phyloP scores from a whole-genome alignment of 208 protist genomes.

The Ichthyophonus hoferi region DNA sequence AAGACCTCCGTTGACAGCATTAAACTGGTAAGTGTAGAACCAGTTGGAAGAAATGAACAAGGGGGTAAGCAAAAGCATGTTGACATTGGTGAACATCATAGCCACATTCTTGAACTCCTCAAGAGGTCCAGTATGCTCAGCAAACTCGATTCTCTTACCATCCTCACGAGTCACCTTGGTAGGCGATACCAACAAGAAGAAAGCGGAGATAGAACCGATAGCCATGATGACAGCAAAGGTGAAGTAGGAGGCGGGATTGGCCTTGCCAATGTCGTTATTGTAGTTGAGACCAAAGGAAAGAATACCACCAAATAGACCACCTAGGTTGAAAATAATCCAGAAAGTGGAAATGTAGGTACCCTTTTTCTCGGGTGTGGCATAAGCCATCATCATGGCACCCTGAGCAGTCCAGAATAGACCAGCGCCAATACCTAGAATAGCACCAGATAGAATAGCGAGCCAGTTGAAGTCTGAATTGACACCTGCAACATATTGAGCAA shows the following conservation, averaged over 20 bases:
- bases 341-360: no score
- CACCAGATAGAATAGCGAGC: background rate
- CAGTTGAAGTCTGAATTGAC: background rate
- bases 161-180: background rate
- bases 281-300: slow-evolving; percentile 1
- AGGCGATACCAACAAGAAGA: background rate
- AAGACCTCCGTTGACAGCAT: slow-evolving; percentile 7
- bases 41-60: slow-evolving; percentile 7
- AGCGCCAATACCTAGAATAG: slow-evolving; percentile 25
- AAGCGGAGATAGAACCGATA: background rate
- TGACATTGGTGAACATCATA: background rate
- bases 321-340: slow-evolving; percentile 30
- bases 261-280: background rate
- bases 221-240: slow-evolving; percentile 6
- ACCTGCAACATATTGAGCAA: background rate
- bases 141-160: background rate
- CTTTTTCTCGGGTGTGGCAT: background rate
- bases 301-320: slow-evolving; percentile 15
- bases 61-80: background rate
- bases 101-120: background rate
- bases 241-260: background rate
- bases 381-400: background rate
- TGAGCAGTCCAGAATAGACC: slow-evolving; percentile 19
- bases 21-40: slow-evolving; percentile 27
- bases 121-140: background rate